These are phyloP conservation scores for Penicillium sp. DNA, from an alignment of 2,329 filamentous ascomycete genomes.

Conservation along the genomic window DNA sequence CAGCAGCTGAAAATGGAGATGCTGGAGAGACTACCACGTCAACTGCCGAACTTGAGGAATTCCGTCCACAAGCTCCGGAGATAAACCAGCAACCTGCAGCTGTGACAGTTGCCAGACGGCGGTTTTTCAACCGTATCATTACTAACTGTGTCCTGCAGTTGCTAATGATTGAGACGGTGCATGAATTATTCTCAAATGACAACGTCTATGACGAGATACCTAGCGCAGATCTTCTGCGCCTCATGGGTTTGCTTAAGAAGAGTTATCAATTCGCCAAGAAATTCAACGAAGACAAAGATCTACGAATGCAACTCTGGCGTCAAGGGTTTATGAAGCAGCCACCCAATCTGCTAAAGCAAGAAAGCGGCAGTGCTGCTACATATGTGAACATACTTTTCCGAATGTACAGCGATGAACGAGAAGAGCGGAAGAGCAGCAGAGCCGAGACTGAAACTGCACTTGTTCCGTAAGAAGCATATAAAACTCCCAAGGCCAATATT, in stretches of 20 bases:
- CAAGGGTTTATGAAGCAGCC: conserved; percentile 99
- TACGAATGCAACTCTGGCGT: conserved; percentile 89
- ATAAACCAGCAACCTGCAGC: conserved; percentile 85
- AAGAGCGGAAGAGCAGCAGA: conserved; percentile 74
- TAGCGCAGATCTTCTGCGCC: conserved; percentile 76
- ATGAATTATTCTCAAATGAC: conserved; percentile 97
- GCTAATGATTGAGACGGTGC: conserved; percentile 98
- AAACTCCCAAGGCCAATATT: background rate
- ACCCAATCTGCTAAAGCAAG: conserved; percentile 94
- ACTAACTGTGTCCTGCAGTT: conserved; percentile 96
- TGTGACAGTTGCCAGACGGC: conserved; percentile 84
- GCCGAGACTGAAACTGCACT: conserved; percentile 85
- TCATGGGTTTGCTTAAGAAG: conserved; percentile 94
- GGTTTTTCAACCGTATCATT: conserved; percentile 99
- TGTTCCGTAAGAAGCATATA: conserved; percentile 59
- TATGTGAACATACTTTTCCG: conserved; percentile 94
- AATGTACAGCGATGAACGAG: conserved; percentile 90
- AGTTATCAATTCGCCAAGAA: conserved; percentile 94
- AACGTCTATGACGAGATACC: conserved; percentile 91
- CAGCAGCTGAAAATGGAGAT: conserved; percentile 29
- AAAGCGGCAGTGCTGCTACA: conserved; percentile 85
- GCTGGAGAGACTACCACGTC: conserved; percentile 21
- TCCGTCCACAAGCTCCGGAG: conserved; percentile 65
- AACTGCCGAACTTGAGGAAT: conserved; percentile 70
- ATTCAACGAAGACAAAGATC: conserved; percentile 96